Base-by-base conservation (phyloP, 495 filamentous ascomycete genomes). In the Penicillium samsonianum region DNA sequence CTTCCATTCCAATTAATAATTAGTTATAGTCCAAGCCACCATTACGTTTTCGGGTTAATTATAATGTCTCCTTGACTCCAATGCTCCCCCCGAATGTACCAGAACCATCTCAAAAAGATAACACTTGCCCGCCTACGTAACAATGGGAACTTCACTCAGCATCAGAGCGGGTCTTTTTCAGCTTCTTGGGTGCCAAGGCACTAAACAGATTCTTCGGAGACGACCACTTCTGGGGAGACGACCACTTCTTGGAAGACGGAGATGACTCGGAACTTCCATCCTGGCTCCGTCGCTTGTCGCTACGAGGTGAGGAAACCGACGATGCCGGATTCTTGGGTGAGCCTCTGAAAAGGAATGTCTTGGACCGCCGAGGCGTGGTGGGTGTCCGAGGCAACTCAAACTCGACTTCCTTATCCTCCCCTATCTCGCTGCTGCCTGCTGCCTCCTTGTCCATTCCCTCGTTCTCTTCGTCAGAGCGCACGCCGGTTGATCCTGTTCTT, bases 81-180 rank as follows among this genome's bases (percentile, higher is more conserved):
- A 28, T 43, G 35, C 41, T 53, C 23, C 43, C 31, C 0, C 35
- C 44, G 46, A 61, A 50, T 50, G 31, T 23, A 22, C 50, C 44
- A 45, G 43, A 45, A 53, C 23, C 16, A 37, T 16, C 38, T 30
- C 17, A 38, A 47, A 22, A 55, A 10, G 22, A 86, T 19, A 30
- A 16, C 14, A 28, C 22, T 25, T 20, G 20, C 55, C 86, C 77
- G 62, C 82, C 87, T 30, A 16, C 6, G 2, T 41, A 79, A 80
- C 65, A 90, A 86, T 64, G 75, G 81, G 9, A 84, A 74, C 59
- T 89, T 86, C 69, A 83, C 87, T 48, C 86, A 87, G 87, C 16
- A 79, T 80, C 25, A 83, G 81, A 42, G 89, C 81, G 14, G 82
- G 74, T 54, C 85, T 78, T 63, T 84, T 47, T 59, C 17, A 56